Conservation (phyloP, 371 early-diverging fungal species). For the Blakeslea trispora region DNA sequence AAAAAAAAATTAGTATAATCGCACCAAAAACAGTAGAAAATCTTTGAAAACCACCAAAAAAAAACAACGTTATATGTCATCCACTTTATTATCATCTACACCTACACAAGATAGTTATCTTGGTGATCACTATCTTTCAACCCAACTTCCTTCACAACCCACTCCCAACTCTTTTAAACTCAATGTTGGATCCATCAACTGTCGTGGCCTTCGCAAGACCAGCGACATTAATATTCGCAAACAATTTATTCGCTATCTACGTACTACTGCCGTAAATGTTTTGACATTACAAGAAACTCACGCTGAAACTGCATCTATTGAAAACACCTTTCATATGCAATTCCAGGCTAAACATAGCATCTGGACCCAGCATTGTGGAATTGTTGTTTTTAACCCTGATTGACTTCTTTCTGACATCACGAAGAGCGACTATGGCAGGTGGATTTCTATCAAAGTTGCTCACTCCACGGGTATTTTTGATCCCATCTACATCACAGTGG, state of each 20-base stretch:
- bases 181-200: conserved; percentile 2
- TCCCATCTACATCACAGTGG: background rate
- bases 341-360: conserved; percentile 1
- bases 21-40: too few relatives aligned
- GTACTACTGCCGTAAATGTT: background rate
- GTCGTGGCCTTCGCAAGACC: conserved; percentile 10
- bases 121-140: too few relatives aligned
- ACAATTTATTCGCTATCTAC: conserved; percentile 7
- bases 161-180: too few relatives aligned
- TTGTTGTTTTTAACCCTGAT: conserved; percentile 6
- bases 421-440: conserved; percentile 3
- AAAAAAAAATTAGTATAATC: too few relatives aligned
- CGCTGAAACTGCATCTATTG: background rate
- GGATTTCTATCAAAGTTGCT: background rate
- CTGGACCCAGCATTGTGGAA: conserved; percentile 7
- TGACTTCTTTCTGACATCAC: background rate
- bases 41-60: too few relatives aligned
- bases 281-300: conserved; percentile 8
- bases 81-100: too few relatives aligned
- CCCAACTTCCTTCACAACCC: too few relatives aligned
- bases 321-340: conserved; percentile 6
- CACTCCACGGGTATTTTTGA: background rate
- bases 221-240: background rate
- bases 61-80: too few relatives aligned
- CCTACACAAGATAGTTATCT: too few relatives aligned